Percentiles rank a stretch among this genome's conserved stretches.
Evolutionary conservation across 352 stramenopile species (phyloP).

Genomic region (Phytopythium kandeliae): DNA sequence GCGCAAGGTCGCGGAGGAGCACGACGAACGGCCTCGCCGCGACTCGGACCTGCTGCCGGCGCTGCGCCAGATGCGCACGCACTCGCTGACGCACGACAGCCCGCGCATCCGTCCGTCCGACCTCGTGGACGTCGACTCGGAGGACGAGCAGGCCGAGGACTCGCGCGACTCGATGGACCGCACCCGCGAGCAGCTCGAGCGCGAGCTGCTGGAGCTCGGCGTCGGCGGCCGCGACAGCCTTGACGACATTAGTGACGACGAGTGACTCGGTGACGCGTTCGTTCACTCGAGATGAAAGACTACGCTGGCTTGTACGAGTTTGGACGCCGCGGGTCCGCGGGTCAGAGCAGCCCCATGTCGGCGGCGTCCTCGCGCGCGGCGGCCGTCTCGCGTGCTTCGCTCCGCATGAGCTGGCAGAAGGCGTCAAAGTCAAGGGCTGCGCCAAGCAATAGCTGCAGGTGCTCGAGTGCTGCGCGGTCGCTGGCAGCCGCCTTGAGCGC

Average conservation of each 20-base stretch:
- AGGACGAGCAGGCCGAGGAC: constrained; percentile 53
- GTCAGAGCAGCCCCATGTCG: constrained; percentile 46
- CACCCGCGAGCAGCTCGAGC: constrained; percentile 61
- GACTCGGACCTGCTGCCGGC: constrained; percentile 60
- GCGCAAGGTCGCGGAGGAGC: not conserved
- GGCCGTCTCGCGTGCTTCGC: constrained; percentile 41
- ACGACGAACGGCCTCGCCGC: constrained; percentile 16
- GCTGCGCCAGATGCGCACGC: constrained; percentile 69
- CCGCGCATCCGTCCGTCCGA: constrained; percentile 68
- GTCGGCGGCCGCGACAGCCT: constrained; percentile 7
- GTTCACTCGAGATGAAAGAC: no score
- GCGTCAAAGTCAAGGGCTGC: constrained; percentile 40
- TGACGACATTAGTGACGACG: not conserved
- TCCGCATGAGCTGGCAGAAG: constrained; percentile 51
- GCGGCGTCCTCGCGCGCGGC: constrained; percentile 38
- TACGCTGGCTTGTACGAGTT: no score
- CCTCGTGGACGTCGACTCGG: constrained; percentile 25
- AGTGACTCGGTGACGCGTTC: no score
- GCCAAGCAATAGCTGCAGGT: constrained; percentile 41
- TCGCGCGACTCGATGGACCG: constrained; percentile 39
- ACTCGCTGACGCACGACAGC: constrained; percentile 53
- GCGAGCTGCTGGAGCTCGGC: constrained; percentile 32
- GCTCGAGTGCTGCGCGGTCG: constrained; percentile 24
- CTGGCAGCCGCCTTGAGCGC: constrained; percentile 17
- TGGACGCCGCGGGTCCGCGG: not conserved